Evolutionary conservation across 1,284 basidiomycete genomes (phyloP).

Genomic region (Microbotryomycetes sp.): DNA sequence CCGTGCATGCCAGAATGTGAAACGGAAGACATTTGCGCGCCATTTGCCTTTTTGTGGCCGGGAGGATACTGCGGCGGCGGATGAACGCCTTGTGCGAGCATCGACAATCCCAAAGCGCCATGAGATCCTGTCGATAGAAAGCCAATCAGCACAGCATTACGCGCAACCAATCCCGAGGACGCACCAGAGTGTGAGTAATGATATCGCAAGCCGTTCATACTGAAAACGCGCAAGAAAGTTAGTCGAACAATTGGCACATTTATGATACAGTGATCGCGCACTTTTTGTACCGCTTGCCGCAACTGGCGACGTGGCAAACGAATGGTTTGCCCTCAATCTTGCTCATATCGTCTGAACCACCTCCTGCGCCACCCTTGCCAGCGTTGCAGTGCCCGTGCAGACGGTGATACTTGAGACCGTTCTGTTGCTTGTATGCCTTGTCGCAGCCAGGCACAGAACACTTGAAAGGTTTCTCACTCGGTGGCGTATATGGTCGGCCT

Average conservation of each 20-base stretch:
- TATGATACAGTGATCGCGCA: conserved; percentile 13
- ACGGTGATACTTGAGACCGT: conserved; percentile 94
- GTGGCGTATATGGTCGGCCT: conserved; percentile 32
- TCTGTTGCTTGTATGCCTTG: conserved; percentile 97
- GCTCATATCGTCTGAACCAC: conserved; percentile 49
- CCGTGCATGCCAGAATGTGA: no score
- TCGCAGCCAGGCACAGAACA: conserved; percentile 96
- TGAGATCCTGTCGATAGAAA: no score
- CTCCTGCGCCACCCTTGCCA: conserved; percentile 48
- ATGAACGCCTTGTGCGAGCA: conserved; percentile 78
- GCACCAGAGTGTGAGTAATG: conserved; percentile 95
- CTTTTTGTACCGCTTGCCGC: conserved; percentile 91
- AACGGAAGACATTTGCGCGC: no score
- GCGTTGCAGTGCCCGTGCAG: conserved; percentile 90
- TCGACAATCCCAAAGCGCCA: conserved; percentile 71
- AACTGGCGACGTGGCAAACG: conserved; percentile 74
- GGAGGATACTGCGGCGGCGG: conserved; percentile 36
- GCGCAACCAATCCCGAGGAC: no score
- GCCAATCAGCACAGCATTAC: no score
- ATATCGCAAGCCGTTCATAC: conserved; percentile 86
- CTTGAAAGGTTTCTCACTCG: conserved; percentile 73
- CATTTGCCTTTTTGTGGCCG: conserved; percentile 32
- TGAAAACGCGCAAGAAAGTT: conserved; percentile 1
- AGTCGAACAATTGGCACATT: background rate
- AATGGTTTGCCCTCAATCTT: conserved; percentile 73